phyloP scores from a whole-genome alignment of 805 yeast genomes.

The Metschnikowia rubicola region DNA sequence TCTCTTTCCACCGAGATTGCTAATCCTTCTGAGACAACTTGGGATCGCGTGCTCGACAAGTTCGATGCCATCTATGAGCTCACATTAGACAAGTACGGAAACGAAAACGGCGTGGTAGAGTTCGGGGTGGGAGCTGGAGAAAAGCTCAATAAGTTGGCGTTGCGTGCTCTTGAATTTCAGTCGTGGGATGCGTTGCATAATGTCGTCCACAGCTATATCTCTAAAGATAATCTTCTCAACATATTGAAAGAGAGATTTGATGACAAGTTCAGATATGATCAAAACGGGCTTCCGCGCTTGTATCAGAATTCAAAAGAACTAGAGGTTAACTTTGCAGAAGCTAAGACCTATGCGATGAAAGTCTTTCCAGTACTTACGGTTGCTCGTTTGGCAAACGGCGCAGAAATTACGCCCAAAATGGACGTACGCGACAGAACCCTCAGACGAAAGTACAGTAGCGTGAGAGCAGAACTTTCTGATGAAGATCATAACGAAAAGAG shows the following conservation, averaged over 20 bases:
- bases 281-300: conserved; percentile 72
- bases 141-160: conserved; percentile 40
- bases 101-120: conserved; percentile 39
- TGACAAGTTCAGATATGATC: conserved; percentile 77
- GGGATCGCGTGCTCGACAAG: conserved; percentile 20
- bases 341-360: conserved; percentile 55
- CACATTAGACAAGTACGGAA: conserved; percentile 10
- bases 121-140: conserved; percentile 61
- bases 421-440: conserved; percentile 35
- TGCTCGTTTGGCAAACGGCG: conserved; percentile 51
- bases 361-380: conserved; percentile 57
- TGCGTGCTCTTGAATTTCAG: conserved; percentile 42
- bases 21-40: conserved; percentile 41
- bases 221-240: conserved; percentile 61
- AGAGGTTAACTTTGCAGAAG: conserved; percentile 57
- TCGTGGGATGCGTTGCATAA: conserved; percentile 67
- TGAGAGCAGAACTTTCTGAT: conserved; percentile 37
- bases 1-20: conserved; percentile 45
- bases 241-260: conserved; percentile 80
- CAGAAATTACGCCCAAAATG: conserved; percentile 58
- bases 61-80: conserved; percentile 51
- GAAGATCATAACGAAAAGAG: conserved; percentile 21
- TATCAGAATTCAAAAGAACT: conserved; percentile 76
- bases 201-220: conserved; percentile 56
- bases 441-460: conserved; percentile 22